Percentiles rank a stretch among this genome's conserved stretches.
Conservation (phyloP, 352 stramenopile genomes). For the Aphanomyces euteiches region DNA sequence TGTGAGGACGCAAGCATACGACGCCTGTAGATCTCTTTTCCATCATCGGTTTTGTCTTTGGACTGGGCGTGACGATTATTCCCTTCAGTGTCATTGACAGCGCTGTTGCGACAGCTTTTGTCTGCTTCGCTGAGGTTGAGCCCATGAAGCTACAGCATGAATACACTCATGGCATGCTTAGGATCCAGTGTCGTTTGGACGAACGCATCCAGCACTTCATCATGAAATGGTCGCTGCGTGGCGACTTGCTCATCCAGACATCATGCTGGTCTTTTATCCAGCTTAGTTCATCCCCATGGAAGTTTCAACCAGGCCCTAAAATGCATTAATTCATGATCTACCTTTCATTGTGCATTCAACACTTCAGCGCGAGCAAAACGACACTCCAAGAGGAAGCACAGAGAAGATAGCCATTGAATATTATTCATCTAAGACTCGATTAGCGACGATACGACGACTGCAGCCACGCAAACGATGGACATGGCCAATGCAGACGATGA, state of each 20-base stretch:
- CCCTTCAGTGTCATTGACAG: conserved; percentile 49
- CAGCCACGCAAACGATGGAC: too few relatives aligned
- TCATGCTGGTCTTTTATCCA: conserved; percentile 11
- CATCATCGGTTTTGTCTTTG: conserved; percentile 30
- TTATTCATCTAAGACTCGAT: too few relatives aligned
- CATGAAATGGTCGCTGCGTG: conserved; percentile 11
- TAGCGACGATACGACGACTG: too few relatives aligned
- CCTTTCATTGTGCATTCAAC: too few relatives aligned
- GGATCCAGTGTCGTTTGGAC: conserved; percentile 17
- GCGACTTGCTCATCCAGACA: conserved; percentile 11
- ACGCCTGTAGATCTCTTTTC: not conserved
- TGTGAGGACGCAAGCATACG: not conserved
- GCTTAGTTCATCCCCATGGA: too few relatives aligned
- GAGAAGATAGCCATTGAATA: too few relatives aligned
- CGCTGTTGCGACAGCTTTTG: conserved; percentile 71
- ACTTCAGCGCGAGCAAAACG: too few relatives aligned
- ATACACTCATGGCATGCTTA: not conserved
- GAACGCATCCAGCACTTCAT: conserved; percentile 19
- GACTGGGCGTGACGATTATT: conserved; percentile 42
- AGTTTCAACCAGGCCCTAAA: too few relatives aligned
- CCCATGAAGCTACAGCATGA: not conserved
- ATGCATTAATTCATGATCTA: too few relatives aligned
- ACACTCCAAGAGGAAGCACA: too few relatives aligned
- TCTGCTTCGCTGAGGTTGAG: conserved; percentile 64
- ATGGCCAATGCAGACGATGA: too few relatives aligned